A percentile compares a stretch with the other conserved stretches of the same genome.
Conservation (phyloP, 1,139 yeast genomes). For the Hemisphaericaspora xylanilytica region DNA sequence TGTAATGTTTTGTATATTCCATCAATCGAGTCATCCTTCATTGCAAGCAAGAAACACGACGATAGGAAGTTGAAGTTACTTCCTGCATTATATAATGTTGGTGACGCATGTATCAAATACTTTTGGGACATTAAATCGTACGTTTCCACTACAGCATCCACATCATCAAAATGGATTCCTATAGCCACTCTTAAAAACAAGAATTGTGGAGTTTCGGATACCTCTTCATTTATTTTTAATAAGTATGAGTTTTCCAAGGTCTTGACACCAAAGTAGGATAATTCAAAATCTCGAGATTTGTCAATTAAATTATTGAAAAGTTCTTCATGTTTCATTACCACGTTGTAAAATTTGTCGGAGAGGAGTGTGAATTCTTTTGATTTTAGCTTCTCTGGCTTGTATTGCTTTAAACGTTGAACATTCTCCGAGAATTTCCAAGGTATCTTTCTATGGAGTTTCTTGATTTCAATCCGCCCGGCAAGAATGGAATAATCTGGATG, state of each 20-base stretch:
- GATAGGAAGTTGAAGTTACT: constrained; percentile 48
- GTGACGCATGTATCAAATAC: constrained; percentile 55
- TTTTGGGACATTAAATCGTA: constrained; percentile 51
- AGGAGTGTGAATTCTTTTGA: constrained; percentile 18
- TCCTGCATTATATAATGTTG: constrained; percentile 55
- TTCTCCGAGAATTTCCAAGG: constrained; percentile 34
- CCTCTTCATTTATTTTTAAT: constrained; percentile 29
- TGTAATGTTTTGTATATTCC: constrained; percentile 57
- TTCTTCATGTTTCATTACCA: constrained; percentile 30
- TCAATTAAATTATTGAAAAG: constrained; percentile 37
- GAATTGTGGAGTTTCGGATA: constrained; percentile 52
- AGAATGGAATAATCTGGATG: constrained; percentile 48
- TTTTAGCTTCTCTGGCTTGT: constrained; percentile 14
- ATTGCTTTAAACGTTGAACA: constrained; percentile 21
- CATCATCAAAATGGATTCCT: constrained; percentile 47
- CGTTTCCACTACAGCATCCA: constrained; percentile 43
- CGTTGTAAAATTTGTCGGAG: constrained; percentile 27
- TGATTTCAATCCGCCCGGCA: constrained; percentile 47
- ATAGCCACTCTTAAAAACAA: constrained; percentile 51
- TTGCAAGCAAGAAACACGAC: constrained; percentile 55
- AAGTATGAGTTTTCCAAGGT: constrained; percentile 51
- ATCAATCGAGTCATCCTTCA: constrained; percentile 59
- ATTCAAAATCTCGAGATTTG: constrained; percentile 36
- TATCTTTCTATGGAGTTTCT: constrained; percentile 28
- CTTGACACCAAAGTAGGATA: constrained; percentile 53